Conservation (phyloP, 208 protist genomes). For the Herpetomonas samuelpessoai region DNA sequence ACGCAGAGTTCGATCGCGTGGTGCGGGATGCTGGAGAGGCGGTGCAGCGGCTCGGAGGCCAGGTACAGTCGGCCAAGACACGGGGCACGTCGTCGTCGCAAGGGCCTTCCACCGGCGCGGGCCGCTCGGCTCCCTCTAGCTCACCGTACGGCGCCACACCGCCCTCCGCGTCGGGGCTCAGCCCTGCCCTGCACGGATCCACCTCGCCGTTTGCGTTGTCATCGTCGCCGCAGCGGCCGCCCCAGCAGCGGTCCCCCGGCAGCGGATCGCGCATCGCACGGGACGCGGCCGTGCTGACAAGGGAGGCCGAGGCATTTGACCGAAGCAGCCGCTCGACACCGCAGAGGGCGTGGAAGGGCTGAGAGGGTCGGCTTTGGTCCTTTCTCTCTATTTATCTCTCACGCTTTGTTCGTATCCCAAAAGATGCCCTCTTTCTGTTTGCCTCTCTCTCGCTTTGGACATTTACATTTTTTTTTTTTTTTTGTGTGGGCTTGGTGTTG, state of each 20-base stretch:
- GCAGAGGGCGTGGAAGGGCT: conserved; percentile 18
- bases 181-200: background rate
- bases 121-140: no score
- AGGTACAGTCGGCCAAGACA: conserved; percentile 30
- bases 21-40: conserved; percentile 54
- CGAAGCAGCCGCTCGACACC: conserved; percentile 2
- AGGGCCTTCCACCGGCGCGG: conserved; percentile 13
- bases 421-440: conserved; percentile 8
- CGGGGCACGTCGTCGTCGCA: conserved; percentile 8
- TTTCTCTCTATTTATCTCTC: conserved; percentile 6
- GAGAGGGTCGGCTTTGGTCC: no score
- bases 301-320: background rate
- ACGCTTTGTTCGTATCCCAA: background rate
- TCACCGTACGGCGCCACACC: no score
- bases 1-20: conserved; percentile 55
- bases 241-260: background rate
- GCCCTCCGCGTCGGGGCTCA: background rate
- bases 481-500: conserved; percentile 7
- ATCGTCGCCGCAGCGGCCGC: background rate
- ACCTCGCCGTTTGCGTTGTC: background rate
- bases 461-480: conserved; percentile 13
- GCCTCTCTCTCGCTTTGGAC: conserved; percentile 5
- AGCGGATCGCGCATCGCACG: background rate
- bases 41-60: conserved; percentile 42
- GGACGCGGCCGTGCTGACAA: background rate